Evolutionary conservation across 1,139 yeast species (phyloP).

Genomic region (Hansenula lynferdii): DNA sequence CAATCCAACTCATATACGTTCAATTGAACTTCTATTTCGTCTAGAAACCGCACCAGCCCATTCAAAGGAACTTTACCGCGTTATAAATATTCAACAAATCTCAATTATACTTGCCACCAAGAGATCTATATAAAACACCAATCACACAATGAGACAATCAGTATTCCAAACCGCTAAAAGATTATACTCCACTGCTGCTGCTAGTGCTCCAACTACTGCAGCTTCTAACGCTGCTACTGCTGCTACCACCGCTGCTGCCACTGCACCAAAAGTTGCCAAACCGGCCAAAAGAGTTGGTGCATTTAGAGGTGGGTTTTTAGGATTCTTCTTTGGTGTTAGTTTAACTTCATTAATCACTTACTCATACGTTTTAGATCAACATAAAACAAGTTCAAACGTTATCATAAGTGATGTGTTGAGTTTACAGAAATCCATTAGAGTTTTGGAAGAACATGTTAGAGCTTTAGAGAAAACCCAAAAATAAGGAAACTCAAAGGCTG

Average conservation of each 20-base stretch:
- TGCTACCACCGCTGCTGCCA: conserved; percentile 25
- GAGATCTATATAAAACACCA: neutral
- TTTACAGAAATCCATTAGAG: conserved; percentile 62
- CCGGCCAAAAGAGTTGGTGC: conserved; percentile 46
- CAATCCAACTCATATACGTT: too few species aligned
- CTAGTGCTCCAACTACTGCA: conserved; percentile 20
- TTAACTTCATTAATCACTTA: conserved; percentile 73
- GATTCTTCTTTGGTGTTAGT: conserved; percentile 74
- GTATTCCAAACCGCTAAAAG: conserved; percentile 4
- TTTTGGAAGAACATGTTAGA: conserved; percentile 63
- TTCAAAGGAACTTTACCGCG: too few species aligned
- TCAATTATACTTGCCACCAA: neutral
- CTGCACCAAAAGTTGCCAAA: conserved; percentile 6
- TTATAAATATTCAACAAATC: neutral
- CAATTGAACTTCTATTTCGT: too few species aligned
- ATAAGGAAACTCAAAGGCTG: neutral
- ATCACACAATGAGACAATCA: neutral
- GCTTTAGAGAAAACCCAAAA: conserved; percentile 35
- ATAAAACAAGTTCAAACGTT: conserved; percentile 66
- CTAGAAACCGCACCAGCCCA: too few species aligned
- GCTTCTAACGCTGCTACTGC: conserved; percentile 6
- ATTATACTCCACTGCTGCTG: conserved; percentile 29
- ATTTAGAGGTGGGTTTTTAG: conserved; percentile 65
- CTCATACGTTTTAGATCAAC: conserved; percentile 74
- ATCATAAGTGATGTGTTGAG: conserved; percentile 71